Evolutionary conservation across 192 early-diverging fungal species (phyloP).

Genomic region (Phycomyces blakesleeanus): DNA sequence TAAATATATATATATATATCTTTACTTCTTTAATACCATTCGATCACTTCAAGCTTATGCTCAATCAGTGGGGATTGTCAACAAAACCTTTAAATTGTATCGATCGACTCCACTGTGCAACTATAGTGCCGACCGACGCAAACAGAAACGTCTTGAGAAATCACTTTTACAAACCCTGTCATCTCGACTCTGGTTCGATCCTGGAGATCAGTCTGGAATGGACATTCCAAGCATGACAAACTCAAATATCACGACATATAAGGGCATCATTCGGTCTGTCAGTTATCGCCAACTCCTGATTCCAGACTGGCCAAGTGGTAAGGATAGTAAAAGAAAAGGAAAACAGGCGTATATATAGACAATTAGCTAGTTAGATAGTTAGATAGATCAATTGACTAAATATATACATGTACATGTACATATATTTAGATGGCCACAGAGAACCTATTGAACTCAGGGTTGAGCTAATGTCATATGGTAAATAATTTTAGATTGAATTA

Average conservation of each 20-base stretch:
- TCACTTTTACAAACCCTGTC: neutral
- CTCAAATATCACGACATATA: neutral
- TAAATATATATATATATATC: too few relatives aligned
- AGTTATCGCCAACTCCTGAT: neutral
- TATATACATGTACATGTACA: too few relatives aligned
- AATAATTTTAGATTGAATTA: too few relatives aligned
- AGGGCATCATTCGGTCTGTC: neutral
- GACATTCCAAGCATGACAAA: neutral
- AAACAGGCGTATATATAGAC: too few relatives aligned
- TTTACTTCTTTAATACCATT: too few relatives aligned
- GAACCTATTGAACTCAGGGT: neutral
- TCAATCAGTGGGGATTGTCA: neutral
- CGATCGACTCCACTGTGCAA: neutral
- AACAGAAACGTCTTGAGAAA: neutral
- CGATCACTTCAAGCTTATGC: too few relatives aligned
- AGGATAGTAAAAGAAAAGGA: too few relatives aligned
- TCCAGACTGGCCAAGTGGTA: constrained; percentile 2
- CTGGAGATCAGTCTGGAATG: neutral
- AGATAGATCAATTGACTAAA: neutral
- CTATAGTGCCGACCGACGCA: neutral
- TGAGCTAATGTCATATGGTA: neutral
- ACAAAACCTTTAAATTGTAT: neutral
- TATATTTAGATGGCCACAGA: neutral
- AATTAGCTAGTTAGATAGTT: too few relatives aligned
- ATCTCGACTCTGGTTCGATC: neutral